Conservation (phyloP, 148 eudicot genomes). For the Silene uniflora region DNA sequence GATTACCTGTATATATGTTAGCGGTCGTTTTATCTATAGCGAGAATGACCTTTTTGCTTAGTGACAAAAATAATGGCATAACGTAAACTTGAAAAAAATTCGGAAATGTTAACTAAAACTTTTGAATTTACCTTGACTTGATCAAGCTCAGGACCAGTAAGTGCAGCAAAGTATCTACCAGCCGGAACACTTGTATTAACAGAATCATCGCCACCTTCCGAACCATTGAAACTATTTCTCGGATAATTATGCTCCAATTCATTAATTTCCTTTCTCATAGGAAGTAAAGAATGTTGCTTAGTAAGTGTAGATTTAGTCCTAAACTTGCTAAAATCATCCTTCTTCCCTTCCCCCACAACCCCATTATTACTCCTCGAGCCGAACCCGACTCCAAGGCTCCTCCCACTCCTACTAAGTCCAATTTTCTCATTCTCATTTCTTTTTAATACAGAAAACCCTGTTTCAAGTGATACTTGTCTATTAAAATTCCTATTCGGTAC, state of each 20-base stretch:
- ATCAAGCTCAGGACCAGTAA: slow-evolving; percentile 88
- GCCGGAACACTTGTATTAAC: slow-evolving; percentile 78
- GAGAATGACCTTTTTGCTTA: no score
- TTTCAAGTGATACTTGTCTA: slow-evolving; percentile 89
- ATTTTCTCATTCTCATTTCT: slow-evolving; percentile 40
- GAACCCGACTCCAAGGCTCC: slow-evolving; percentile 61
- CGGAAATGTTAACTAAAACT: no score
- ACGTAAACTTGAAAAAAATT: no score
- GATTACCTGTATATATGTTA: no score
- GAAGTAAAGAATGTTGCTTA: slow-evolving; percentile 64
- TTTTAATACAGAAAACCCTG: slow-evolving; percentile 75
- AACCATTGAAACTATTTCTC: slow-evolving; percentile 22
- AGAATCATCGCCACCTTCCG: slow-evolving; percentile 42
- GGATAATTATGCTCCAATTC: slow-evolving; percentile 18
- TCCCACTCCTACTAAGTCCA: slow-evolving; percentile 66
- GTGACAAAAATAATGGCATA: no score
- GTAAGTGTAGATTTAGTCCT: slow-evolving; percentile 69
- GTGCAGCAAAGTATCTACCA: slow-evolving; percentile 99
- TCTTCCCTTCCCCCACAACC: slow-evolving; percentile 33
- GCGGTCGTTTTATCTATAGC: no score
- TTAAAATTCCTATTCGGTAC: slow-evolving; percentile 37
- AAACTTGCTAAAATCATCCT: slow-evolving; percentile 65
- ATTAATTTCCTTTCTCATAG: slow-evolving; percentile 34
- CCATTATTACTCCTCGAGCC: slow-evolving; percentile 37
- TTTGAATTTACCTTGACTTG: slow-evolving; percentile 64